phyloP scores from a whole-genome alignment of 352 stramenopile genomes.

The Elongisporangium prolatum region DNA sequence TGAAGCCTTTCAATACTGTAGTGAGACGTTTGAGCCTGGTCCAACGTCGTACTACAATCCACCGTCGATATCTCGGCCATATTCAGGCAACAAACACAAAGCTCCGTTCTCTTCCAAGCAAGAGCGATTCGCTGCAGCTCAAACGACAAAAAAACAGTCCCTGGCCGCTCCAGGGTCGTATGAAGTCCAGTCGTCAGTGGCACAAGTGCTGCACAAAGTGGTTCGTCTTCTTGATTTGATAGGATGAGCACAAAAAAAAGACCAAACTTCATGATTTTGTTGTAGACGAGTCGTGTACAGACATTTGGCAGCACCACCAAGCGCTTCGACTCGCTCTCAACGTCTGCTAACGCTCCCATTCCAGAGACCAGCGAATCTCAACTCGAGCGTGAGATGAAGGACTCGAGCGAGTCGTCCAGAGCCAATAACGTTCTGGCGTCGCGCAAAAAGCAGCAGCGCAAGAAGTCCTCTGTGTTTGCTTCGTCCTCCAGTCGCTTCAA shows the following conservation, averaged over 20 bases:
- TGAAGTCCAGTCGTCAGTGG: conserved; percentile 47
- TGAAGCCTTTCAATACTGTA: conserved; percentile 2
- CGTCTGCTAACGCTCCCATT: conserved; percentile 2
- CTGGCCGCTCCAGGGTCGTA: conserved; percentile 64
- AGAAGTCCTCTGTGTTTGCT: conserved; percentile 59
- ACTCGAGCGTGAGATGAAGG: conserved; percentile 57
- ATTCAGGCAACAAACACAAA: conserved; percentile 29
- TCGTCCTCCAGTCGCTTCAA: conserved; percentile 60
- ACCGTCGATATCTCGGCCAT: conserved; percentile 11
- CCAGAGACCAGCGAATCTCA: conserved; percentile 41
- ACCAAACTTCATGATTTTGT: conserved; percentile 1
- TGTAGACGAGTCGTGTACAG: conserved; percentile 54
- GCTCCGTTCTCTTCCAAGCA: conserved; percentile 66
- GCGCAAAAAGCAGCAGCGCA: conserved; percentile 24
- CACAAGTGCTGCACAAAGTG: conserved; percentile 69
- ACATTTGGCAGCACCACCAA: conserved; percentile 76
- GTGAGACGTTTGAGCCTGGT: conserved; percentile 34
- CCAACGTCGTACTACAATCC: conserved; percentile 59
- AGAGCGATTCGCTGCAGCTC: conserved; percentile 48
- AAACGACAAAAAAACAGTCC: conserved; percentile 41
- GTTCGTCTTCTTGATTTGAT: conserved; percentile 16
- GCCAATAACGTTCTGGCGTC: conserved; percentile 8
- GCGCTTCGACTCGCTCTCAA: conserved; percentile 56
- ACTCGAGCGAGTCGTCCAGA: conserved; percentile 10
- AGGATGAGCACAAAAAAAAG: not conserved